Conservation (phyloP, 441 rosid genomes). For the Mallotus japonicus region DNA sequence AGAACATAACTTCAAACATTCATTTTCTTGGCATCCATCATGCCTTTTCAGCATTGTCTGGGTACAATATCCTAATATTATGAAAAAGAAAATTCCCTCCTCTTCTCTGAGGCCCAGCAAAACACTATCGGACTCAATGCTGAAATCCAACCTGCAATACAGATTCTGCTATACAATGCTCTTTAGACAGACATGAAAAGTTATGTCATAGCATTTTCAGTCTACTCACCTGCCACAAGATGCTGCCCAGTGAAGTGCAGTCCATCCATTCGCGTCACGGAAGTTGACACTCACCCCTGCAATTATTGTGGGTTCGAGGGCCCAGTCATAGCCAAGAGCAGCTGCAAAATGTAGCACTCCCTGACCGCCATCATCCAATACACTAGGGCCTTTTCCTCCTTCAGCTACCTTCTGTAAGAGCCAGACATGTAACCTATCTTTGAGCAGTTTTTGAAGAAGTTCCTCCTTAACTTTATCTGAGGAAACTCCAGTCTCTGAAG, state of each 20-base stretch:
- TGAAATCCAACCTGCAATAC: not conserved
- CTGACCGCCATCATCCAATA: slow-evolving; percentile 82
- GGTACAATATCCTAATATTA: not conserved
- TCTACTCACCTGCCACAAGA: slow-evolving; percentile 69
- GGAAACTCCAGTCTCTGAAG: slow-evolving; percentile 38
- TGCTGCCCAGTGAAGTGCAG: slow-evolving; percentile 99
- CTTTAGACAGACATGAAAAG: slow-evolving; percentile 14
- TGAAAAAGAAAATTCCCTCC: not conserved
- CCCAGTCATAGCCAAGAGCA: slow-evolving; percentile 95
- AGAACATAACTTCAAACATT: not conserved
- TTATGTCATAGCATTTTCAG: not conserved
- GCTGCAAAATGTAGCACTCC: slow-evolving; percentile 92
- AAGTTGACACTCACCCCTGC: slow-evolving; percentile 88
- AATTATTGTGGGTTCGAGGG: slow-evolving; percentile 65
- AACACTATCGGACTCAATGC: not conserved
- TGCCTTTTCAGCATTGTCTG: not conserved
- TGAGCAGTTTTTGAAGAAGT: slow-evolving; percentile 62
- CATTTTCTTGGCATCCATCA: not conserved
- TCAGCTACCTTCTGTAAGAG: slow-evolving; percentile 70
- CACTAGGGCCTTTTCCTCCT: slow-evolving; percentile 81
- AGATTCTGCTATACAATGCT: not conserved
- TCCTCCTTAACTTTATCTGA: slow-evolving; percentile 46
- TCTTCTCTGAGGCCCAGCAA: not conserved
- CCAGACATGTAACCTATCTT: slow-evolving; percentile 73
- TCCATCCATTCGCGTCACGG: slow-evolving; percentile 93